Evolutionary conservation across 305 asterid genomes (phyloP).

Genomic region (Fraxinus latifolia): DNA sequence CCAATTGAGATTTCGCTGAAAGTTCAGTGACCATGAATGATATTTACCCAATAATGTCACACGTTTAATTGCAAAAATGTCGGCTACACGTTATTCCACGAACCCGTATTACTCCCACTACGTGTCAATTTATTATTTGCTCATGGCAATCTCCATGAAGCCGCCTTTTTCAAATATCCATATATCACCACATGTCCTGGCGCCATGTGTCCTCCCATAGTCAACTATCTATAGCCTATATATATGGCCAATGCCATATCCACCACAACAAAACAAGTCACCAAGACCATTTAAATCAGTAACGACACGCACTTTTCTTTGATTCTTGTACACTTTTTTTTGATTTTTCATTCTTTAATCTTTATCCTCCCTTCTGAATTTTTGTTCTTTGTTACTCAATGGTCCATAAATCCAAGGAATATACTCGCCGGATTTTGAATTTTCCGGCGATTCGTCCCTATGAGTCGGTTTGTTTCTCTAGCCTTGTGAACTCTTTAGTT

Average conservation of each 20-base stretch:
- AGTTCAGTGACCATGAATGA: neutral
- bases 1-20: neutral
- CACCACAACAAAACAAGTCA: constrained; percentile 3
- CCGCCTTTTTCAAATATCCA: constrained; percentile 3
- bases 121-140: constrained; percentile 29
- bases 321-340: constrained; percentile 17
- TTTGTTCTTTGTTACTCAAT: constrained; percentile 33
- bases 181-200: constrained; percentile 11
- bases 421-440: constrained; percentile 71
- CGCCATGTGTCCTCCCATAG: constrained; percentile 18
- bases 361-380: neutral
- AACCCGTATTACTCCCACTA: constrained; percentile 26
- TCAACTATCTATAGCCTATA: constrained; percentile 4
- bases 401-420: constrained; percentile 42
- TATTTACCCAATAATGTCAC: neutral
- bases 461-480: constrained; percentile 45
- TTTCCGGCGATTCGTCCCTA: constrained; percentile 81
- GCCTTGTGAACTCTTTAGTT: constrained; percentile 48
- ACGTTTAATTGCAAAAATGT: neutral
- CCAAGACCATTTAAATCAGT: neutral
- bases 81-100: constrained; percentile 28
- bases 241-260: constrained; percentile 1
- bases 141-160: constrained; percentile 19
- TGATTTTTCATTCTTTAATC: neutral
- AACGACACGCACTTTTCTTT: neutral